Percentiles rank a stretch among this genome's conserved stretches.
These are phyloP conservation scores for Zizania latifolia DNA, from an alignment of 176 grass and related monocot genomes.

Conservation along the genomic window DNA sequence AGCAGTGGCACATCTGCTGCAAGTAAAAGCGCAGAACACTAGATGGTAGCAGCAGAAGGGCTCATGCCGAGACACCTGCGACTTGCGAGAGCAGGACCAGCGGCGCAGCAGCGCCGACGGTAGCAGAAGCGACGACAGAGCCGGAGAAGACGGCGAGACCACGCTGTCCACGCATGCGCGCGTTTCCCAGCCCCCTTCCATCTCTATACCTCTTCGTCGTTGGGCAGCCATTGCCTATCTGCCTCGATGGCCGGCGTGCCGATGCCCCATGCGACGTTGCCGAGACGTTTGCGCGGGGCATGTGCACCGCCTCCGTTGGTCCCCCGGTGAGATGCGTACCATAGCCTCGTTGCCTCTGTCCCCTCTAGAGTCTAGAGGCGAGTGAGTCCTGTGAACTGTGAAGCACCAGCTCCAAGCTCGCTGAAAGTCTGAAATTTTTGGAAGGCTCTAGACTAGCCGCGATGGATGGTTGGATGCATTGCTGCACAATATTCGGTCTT, in stretches of 20 bases:
- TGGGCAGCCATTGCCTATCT: background rate
- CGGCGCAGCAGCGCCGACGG: background rate
- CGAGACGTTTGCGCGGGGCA: constrained; percentile 7
- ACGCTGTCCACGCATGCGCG: background rate
- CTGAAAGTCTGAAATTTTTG: no score
- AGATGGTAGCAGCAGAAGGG: background rate
- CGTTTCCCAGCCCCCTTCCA: no score
- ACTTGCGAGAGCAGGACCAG: background rate
- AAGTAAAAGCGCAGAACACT: background rate
- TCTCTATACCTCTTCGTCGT: background rate
- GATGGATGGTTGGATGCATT: no score
- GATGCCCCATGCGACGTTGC: no score
- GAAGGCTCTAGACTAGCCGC: no score
- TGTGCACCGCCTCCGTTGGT: constrained; percentile 14
- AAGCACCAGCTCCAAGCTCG: no score
- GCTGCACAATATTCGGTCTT: no score
- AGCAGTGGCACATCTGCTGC: no score
- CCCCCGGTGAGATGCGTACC: no score
- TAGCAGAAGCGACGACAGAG: background rate
- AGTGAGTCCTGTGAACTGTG: no score
- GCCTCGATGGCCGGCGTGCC: background rate
- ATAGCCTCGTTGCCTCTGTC: no score
- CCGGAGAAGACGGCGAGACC: background rate
- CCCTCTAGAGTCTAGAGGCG: no score
- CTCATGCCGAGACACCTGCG: background rate